phyloP scores from a whole-genome alignment of 176 grass and related monocot species.

The Avena insularis region DNA sequence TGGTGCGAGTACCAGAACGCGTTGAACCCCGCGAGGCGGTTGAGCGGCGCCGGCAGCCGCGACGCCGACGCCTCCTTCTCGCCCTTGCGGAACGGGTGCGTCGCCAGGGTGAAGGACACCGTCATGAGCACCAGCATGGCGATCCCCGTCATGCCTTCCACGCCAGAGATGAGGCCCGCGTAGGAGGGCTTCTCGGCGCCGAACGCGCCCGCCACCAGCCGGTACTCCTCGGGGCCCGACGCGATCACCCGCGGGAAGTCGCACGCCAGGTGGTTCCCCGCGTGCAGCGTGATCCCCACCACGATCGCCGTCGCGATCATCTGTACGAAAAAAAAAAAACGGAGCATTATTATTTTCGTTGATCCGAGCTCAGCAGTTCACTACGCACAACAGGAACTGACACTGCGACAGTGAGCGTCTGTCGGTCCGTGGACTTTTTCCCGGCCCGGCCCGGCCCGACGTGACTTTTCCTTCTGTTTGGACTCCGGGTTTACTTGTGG shows the following conservation, averaged over 20 bases:
- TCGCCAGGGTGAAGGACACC: conserved; percentile 92
- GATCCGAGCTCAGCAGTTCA: no score
- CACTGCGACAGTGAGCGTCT: background rate
- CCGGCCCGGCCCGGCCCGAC: no score
- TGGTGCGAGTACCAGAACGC: conserved; percentile 99
- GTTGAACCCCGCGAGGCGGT: conserved; percentile 91
- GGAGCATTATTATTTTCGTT: background rate
- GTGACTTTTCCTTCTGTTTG: background rate
- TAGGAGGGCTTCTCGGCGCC: conserved; percentile 64
- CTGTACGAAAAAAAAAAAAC: conserved; percentile 19
- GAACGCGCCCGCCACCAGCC: conserved; percentile 68
- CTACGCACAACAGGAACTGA: no score
- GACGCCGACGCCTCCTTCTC: conserved; percentile 24
- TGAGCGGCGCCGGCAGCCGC: conserved; percentile 60
- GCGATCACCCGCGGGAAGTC: conserved; percentile 90
- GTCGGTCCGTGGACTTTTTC: conserved; percentile 12
- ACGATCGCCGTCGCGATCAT: conserved; percentile 97
- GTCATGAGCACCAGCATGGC: conserved; percentile 86
- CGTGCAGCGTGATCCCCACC: conserved; percentile 84
- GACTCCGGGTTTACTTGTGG: conserved; percentile 24
- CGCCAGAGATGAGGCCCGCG: conserved; percentile 59
- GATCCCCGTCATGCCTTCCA: conserved; percentile 80
- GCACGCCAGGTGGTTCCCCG: conserved; percentile 93
- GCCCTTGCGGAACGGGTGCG: conserved; percentile 92
- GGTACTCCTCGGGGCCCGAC: conserved; percentile 65